A percentile compares a stretch with the other conserved stretches of the same genome.
Conservation (phyloP, 139 green algal genomes). For the Tetradesmus lagerheimii region DNA sequence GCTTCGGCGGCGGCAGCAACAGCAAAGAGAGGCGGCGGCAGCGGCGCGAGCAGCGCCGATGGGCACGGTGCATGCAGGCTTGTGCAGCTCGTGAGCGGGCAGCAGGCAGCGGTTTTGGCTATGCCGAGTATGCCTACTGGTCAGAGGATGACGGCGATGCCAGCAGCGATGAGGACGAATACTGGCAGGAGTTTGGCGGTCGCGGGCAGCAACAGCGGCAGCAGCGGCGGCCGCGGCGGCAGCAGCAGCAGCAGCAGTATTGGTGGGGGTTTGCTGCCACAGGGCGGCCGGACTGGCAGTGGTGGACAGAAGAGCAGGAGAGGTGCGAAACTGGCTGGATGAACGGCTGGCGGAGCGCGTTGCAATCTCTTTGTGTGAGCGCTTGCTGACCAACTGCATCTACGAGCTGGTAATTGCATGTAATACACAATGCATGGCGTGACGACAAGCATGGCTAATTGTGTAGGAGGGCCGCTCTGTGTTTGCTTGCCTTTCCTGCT, state of each 20-base stretch:
- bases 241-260: neutral
- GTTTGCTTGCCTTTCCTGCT: neutral
- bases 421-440: too few relatives aligned
- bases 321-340: neutral
- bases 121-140: constrained; percentile 3
- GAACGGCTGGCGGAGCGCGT: too few relatives aligned
- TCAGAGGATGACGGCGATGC: constrained; percentile 52
- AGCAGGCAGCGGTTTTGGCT: constrained; percentile 1
- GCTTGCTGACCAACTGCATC: too few relatives aligned
- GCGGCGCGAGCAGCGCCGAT: neutral
- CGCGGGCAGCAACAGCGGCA: neutral
- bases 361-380: too few relatives aligned
- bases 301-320: constrained; percentile 38
- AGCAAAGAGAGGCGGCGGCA: neutral
- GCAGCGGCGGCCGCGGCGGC: constrained; percentile 3
- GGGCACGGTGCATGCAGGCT: neutral
- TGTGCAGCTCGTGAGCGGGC: neutral
- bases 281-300: constrained; percentile 33
- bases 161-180: neutral
- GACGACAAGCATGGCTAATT: too few relatives aligned
- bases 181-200: constrained; percentile 11
- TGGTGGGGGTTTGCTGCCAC: neutral
- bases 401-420: too few relatives aligned
- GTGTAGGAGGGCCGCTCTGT: neutral
- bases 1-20: constrained; percentile 24